Evolutionary conservation across 768 basidiomycete species (phyloP).

Genomic region (Leccinum imitatum): DNA sequence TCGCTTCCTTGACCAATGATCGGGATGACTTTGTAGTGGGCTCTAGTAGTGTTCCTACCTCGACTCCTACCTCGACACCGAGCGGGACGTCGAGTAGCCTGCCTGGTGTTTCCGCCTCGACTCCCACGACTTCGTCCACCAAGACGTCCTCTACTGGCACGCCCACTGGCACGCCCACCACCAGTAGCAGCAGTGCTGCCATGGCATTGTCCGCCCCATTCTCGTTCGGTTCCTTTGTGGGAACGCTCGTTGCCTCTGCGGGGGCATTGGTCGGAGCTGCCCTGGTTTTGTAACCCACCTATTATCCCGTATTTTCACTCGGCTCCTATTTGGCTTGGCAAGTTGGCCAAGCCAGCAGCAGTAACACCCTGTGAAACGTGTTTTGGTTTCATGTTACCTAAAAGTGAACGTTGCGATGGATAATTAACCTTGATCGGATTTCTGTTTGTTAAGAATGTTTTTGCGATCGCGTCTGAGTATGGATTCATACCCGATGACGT

Average conservation of each 20-base stretch:
- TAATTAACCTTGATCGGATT: not conserved
- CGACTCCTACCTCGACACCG: constrained; percentile 1
- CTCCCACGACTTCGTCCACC: not conserved
- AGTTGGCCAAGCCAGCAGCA: not conserved
- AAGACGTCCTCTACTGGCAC: not conserved
- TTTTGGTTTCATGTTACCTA: not conserved
- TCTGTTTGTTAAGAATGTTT: not conserved
- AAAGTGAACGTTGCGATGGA: not conserved
- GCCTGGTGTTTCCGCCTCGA: not conserved
- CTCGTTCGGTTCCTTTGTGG: constrained; percentile 18
- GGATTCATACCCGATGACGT: not conserved
- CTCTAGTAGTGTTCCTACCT: not conserved
- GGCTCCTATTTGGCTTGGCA: not conserved
- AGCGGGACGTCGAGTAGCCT: not conserved
- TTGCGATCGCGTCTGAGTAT: not conserved
- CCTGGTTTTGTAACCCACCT: constrained; percentile 20
- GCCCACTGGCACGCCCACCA: not conserved
- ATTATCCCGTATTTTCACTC: not conserved
- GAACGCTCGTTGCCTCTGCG: constrained; percentile 26
- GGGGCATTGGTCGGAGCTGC: constrained; percentile 28
- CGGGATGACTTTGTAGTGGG: not conserved
- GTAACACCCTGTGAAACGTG: constrained; percentile 1
- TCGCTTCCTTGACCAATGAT: not conserved
- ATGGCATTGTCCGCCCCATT: constrained; percentile 14
- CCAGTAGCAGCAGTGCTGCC: constrained; percentile 16